Base-by-base conservation (phyloP, 2,329 filamentous ascomycete genomes). In the Monilinia fructicola region DNA sequence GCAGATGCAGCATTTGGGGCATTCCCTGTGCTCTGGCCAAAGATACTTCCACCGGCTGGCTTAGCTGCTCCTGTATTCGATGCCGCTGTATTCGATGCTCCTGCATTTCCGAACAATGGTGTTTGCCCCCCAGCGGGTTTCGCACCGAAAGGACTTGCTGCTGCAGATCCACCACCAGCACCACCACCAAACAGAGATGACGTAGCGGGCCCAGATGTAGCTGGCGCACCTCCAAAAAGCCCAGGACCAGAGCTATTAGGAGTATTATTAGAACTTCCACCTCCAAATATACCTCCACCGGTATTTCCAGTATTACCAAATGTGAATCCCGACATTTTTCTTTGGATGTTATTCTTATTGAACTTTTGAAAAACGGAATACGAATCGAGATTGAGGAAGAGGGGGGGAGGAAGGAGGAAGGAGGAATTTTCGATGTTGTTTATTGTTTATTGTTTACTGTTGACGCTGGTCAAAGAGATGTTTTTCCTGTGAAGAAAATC, bases 261-360 rank as follows among this genome's bases (percentile, higher is more conserved):
- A n/a, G 63, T 46, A 40, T 52, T 65, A 35, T 38, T 65, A 23
- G 54, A 26, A 28, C 54, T 62, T 60, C 56, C 66, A 54, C 60
- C 31, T 38, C 62, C 62, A 28, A 56, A 64, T 38, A 58, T 14
- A 38, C 42, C n/a, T 6, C 52, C 61, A 18, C 65, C 60, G 4
- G 67, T 68, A 31, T 71, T 71, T 46, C 63, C 66, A 21, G 68
- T 48, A 59, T 38, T 54, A 54, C 77, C 76, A 68, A 80, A 79
- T 67, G 46, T 73, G 65, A 78, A 75, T 42, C 77, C 74, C 76
- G 78, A 52, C 44, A 64, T 61, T 66, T 64, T 78, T 55, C 63
- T 64, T 78, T 55, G 40, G 66, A 62, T 64, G 50, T 58, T 64
- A 26, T 40, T n/a, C n/a, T n/a, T 38, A 48, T 58, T 23, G 55